phyloP scores from a whole-genome alignment of 2,329 filamentous ascomycete species.

The Cytospora chrysosperma region DNA sequence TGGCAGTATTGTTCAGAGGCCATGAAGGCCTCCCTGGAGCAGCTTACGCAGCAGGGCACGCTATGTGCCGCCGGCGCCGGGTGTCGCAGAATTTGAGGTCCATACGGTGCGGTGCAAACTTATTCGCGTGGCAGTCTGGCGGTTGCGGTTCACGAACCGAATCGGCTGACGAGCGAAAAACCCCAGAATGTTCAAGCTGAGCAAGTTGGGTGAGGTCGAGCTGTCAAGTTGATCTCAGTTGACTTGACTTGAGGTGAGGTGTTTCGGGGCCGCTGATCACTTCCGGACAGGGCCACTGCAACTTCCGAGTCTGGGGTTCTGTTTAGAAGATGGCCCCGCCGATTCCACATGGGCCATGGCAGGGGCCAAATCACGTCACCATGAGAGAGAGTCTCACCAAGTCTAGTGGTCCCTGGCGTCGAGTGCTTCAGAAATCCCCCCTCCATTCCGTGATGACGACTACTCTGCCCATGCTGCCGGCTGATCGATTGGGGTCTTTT shows the following conservation, averaged over 20 bases:
- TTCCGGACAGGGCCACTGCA: background rate
- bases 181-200: too few relatives aligned
- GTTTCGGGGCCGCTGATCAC: slow-evolving; percentile 14
- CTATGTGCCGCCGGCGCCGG: background rate
- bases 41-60: slow-evolving; percentile 4
- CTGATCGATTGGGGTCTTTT: background rate
- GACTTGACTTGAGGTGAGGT: slow-evolving; percentile 13
- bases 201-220: too few relatives aligned
- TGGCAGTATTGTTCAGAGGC: background rate
- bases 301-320: background rate
- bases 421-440: background rate
- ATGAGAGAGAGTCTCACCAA: background rate
- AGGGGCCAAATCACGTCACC: slow-evolving; percentile 20
- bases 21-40: background rate
- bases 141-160: background rate
- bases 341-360: slow-evolving; percentile 4
- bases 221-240: too few relatives aligned
- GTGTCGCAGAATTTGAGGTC: slow-evolving; percentile 1
- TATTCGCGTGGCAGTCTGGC: background rate
- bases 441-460: slow-evolving; percentile 3
- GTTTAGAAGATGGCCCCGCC: background rate
- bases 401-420: slow-evolving; percentile 4
- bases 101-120: too few relatives aligned
- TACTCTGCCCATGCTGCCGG: background rate
- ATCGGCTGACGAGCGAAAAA: too few relatives aligned